phyloP scores from a whole-genome alignment of 345 rosid genomes.

The Camelina neglecta region DNA sequence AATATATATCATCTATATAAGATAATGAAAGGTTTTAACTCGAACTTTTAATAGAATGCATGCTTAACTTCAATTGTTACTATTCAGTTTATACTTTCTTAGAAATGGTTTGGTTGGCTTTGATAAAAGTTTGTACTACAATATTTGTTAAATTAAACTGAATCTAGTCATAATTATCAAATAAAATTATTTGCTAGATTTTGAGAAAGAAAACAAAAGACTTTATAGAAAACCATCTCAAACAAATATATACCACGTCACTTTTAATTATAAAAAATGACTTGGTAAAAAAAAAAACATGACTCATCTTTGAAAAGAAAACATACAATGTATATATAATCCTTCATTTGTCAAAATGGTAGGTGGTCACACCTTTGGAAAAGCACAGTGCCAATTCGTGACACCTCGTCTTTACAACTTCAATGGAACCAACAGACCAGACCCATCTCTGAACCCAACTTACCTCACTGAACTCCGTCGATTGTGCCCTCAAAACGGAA shows the following conservation, averaged over 20 bases:
- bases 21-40: background rate
- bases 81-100: background rate
- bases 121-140: no score
- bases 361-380: constrained; percentile 81
- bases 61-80: background rate
- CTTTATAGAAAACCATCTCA: background rate
- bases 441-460: constrained; percentile 54
- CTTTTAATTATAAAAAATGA: background rate
- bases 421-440: constrained; percentile 49
- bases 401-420: constrained; percentile 54
- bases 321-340: background rate
- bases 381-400: constrained; percentile 56
- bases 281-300: constrained; percentile 6
- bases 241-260: no score
- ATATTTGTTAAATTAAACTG: background rate
- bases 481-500: constrained; percentile 61
- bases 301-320: background rate
- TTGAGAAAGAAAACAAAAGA: background rate
- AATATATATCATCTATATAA: background rate
- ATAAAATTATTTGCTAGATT: background rate
- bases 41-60: background rate
- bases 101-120: background rate
- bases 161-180: no score
- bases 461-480: constrained; percentile 41
- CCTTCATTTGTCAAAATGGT: constrained; percentile 15